A percentile compares a stretch with the other conserved stretches of the same genome.
These are phyloP conservation scores for Vitis rotundifolia DNA, from an alignment of 164 flowering plant genomes.

Conservation along the genomic window DNA sequence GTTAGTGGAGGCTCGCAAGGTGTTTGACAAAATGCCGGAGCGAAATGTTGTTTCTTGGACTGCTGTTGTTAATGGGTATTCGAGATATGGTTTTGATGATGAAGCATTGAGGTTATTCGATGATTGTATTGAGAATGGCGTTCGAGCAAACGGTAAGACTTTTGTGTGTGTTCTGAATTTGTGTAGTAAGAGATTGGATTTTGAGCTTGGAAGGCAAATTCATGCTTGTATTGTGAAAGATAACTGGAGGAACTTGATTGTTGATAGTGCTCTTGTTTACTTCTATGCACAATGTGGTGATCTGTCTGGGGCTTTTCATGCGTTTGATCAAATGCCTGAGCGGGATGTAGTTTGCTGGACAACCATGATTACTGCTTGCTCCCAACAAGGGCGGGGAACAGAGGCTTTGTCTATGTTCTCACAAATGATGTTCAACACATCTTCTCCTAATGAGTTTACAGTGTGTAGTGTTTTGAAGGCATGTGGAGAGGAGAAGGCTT, in stretches of 20 bases:
- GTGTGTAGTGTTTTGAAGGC: conserved; percentile 69
- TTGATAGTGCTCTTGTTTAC: conserved; percentile 59
- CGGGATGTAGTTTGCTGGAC: conserved; percentile 85
- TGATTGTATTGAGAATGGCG: conserved; percentile 36
- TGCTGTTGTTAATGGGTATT: conserved; percentile 70
- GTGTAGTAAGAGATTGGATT: conserved; percentile 55
- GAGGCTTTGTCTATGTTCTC: conserved; percentile 55
- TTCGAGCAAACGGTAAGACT: conserved; percentile 47
- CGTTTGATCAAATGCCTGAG: conserved; percentile 54
- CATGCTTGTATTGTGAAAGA: conserved; percentile 71
- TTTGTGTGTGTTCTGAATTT: conserved; percentile 70
- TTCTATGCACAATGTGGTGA: conserved; percentile 73
- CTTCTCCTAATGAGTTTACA: conserved; percentile 67
- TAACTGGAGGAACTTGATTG: conserved; percentile 50
- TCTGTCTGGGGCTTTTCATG: conserved; percentile 39
- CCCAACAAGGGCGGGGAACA: conserved; percentile 51
- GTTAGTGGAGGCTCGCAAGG: conserved; percentile 51
- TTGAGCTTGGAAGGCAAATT: conserved; percentile 63
- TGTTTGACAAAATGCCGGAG: conserved; percentile 67
- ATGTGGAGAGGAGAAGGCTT: conserved; percentile 65
- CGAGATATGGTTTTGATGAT: conserved; percentile 42
- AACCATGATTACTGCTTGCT: conserved; percentile 62
- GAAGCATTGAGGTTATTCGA: conserved; percentile 45
- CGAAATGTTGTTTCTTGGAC: conserved; percentile 81
- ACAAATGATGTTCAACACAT: conserved; percentile 48